These are phyloP conservation scores for Bipolaris zeicola DNA, from an alignment of 2,329 filamentous ascomycete genomes.

Conservation along the genomic window DNA sequence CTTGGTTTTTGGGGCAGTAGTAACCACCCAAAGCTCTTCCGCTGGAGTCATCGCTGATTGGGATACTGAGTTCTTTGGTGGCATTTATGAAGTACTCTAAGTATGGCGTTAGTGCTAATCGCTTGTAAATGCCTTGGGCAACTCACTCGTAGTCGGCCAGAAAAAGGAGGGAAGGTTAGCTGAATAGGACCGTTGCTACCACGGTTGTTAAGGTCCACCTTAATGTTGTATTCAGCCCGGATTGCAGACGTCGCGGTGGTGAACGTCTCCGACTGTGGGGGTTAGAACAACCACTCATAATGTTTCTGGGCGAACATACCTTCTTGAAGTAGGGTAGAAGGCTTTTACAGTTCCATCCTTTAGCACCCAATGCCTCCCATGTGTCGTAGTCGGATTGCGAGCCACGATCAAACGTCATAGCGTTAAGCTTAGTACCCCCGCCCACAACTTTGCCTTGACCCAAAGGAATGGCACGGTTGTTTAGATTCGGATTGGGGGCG, in stretches of 20 bases:
- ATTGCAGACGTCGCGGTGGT: conserved; percentile 23
- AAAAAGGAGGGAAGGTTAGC: conserved; percentile 26
- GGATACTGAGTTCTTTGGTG: conserved; percentile 20
- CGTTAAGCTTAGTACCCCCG: too few species aligned
- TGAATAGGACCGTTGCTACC: conserved; percentile 26
- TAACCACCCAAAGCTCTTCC: conserved; percentile 32
- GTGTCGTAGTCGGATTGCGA: too few species aligned
- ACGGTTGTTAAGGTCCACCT: conserved; percentile 19
- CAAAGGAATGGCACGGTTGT: too few species aligned
- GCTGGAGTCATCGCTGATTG: conserved; percentile 26
- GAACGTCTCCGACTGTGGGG: conserved; percentile 26
- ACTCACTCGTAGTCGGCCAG: conserved; percentile 30
- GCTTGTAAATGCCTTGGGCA: neutral
- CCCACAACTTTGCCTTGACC: too few species aligned
- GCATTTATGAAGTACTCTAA: conserved; percentile 28
- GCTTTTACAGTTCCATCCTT: conserved; percentile 34
- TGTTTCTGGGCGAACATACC: neutral
- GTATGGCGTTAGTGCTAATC: neutral
- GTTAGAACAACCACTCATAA: conserved; percentile 7
- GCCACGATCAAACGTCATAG: too few species aligned
- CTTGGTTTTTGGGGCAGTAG: conserved; percentile 26
- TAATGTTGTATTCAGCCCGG: conserved; percentile 26
- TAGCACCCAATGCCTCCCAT: conserved; percentile 24
- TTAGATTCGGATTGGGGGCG: too few species aligned
- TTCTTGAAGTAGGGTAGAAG: conserved; percentile 37